Evolutionary conservation across 208 protist species (phyloP).

Genomic region (Trypanosoma congolense): DNA sequence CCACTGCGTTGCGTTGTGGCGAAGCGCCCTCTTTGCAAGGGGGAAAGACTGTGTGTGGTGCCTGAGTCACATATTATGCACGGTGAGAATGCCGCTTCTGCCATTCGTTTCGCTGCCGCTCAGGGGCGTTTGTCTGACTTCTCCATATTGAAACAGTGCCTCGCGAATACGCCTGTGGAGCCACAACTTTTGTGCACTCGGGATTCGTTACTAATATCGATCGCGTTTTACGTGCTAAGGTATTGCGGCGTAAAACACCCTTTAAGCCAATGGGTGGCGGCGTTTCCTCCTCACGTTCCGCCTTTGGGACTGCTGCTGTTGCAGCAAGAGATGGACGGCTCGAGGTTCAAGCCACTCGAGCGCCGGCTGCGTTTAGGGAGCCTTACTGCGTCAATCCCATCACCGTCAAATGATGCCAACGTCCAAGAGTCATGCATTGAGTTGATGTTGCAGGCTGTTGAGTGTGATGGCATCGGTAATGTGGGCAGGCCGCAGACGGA

Average conservation of each 20-base stretch:
- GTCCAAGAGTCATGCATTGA: constrained; percentile 20
- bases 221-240: constrained; percentile 43
- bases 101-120: constrained; percentile 25
- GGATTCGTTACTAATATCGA: constrained; percentile 55
- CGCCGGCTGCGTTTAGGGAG: constrained; percentile 40
- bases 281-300: constrained; percentile 48
- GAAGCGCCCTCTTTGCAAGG: constrained; percentile 35
- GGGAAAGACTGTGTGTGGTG: constrained; percentile 54
- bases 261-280: constrained; percentile 33
- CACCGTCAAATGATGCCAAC: constrained; percentile 21
- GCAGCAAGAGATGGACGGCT: constrained; percentile 4
- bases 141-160: constrained; percentile 1
- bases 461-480: constrained; percentile 30
- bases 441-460: constrained; percentile 51
- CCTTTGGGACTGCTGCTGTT: constrained; percentile 49
- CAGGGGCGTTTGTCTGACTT: constrained; percentile 1
- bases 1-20: constrained; percentile 67
- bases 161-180: constrained; percentile 6
- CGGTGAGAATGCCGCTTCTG: constrained; percentile 30
- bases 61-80: constrained; percentile 39
- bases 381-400: constrained; percentile 16
- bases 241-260: constrained; percentile 14
- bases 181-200: constrained; percentile 36
- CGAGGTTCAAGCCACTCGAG: constrained; percentile 35
- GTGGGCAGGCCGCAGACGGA: constrained; percentile 45